phyloP scores from a whole-genome alignment of 129 eudicot species.

The Saussurea involucrata region DNA sequence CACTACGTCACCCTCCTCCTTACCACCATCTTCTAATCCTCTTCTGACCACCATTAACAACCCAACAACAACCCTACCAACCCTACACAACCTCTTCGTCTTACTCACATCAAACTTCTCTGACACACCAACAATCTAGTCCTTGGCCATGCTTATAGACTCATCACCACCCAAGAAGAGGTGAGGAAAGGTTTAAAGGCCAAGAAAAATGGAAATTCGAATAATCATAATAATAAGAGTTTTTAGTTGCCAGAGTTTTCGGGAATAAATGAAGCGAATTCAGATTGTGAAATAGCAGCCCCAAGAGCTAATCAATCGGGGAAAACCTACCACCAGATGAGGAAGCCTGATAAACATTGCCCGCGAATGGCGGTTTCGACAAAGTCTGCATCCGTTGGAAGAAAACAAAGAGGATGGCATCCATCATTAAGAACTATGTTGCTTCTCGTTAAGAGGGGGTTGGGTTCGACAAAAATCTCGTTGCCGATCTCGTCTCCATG shows the following conservation, averaged over 20 bases:
- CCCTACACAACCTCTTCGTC: constrained; percentile 38
- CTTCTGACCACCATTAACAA: constrained; percentile 12
- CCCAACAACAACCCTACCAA: constrained; percentile 16
- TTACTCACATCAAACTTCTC: constrained; percentile 82
- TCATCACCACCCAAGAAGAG: constrained; percentile 85
- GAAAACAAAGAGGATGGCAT: constrained; percentile 64
- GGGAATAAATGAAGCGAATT: constrained; percentile 14
- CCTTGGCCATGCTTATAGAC: constrained; percentile 94
- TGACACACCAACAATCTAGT: constrained; percentile 65
- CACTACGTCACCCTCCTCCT: constrained; percentile 90
- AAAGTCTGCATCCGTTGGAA: constrained; percentile 25
- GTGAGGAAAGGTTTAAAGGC: constrained; percentile 89
- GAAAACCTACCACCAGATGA: constrained; percentile 38
- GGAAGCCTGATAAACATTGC: constrained; percentile 43
- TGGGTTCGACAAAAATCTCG: no score
- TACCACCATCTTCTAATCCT: constrained; percentile 65
- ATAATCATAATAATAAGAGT: constrained; percentile 33
- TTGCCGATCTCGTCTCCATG: no score
- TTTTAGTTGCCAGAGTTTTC: background rate
- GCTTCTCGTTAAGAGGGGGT: no score
- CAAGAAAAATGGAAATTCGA: constrained; percentile 65
- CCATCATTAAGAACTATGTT: constrained; percentile 69
- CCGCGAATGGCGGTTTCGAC: constrained; percentile 16
- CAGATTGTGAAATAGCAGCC: constrained; percentile 32
- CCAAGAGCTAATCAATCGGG: constrained; percentile 31